A percentile compares a stretch with the other conserved stretches of the same genome.
These are phyloP conservation scores for Heliamphora ciliata DNA, from an alignment of 179 eudicot genomes.

Conservation along the genomic window DNA sequence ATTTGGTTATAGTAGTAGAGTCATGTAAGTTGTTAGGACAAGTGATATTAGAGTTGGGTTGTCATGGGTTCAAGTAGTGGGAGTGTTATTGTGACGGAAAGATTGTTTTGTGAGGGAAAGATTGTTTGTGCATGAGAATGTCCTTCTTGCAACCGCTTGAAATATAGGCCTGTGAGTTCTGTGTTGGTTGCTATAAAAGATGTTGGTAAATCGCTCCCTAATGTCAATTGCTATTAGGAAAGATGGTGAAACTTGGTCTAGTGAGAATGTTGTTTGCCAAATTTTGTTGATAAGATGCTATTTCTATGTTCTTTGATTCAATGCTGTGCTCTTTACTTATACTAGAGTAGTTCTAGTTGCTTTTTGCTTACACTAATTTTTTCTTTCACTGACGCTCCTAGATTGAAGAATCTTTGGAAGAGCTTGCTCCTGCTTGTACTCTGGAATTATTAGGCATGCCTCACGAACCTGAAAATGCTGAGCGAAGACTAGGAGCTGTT, in stretches of 20 bases:
- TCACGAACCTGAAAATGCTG: constrained; percentile 70
- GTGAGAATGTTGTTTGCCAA: background rate
- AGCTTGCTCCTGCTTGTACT: constrained; percentile 92
- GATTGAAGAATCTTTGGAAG: constrained; percentile 97
- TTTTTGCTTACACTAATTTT: background rate
- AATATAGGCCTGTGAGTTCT: background rate
- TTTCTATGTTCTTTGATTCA: background rate
- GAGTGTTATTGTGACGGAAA: no score
- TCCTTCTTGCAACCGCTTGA: no score
- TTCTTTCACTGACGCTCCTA: constrained; percentile 23
- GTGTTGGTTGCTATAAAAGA: background rate
- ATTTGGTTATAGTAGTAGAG: background rate
- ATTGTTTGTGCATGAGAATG: no score
- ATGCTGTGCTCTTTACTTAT: background rate
- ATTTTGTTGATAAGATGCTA: constrained; percentile 8
- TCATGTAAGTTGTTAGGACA: no score
- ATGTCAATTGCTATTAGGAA: background rate
- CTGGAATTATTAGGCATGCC: constrained; percentile 86
- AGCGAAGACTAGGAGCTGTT: constrained; percentile 77
- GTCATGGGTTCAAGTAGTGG: no score
- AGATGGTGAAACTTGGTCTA: background rate
- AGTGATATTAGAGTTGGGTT: no score
- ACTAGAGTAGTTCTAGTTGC: constrained; percentile 2
- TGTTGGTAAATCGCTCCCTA: background rate
- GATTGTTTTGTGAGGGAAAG: no score